A percentile compares a stretch with the other conserved stretches of the same genome.
These are phyloP conservation scores for Prunus davidiana DNA, from an alignment of 306 rosid genomes.

Conservation along the genomic window DNA sequence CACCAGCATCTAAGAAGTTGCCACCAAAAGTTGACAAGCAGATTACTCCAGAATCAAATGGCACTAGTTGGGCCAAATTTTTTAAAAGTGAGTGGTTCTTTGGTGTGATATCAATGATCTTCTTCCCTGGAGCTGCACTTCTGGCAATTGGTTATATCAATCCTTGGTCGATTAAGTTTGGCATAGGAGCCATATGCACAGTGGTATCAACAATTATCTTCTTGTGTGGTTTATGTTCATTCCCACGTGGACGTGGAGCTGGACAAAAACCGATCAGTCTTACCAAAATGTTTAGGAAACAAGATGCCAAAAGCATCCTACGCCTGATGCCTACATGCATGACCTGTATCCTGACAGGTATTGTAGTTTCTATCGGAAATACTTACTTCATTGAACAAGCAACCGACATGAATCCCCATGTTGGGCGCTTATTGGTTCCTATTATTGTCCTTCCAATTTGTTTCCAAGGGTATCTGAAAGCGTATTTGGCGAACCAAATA, in stretches of 20 bases:
- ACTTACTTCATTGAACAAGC: constrained; percentile 19
- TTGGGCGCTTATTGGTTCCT: constrained; percentile 25
- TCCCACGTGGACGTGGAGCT: background rate
- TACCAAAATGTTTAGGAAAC: background rate
- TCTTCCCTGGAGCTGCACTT: background rate
- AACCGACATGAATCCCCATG: constrained; percentile 17
- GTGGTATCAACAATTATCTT: constrained; percentile 4
- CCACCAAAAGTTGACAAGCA: background rate
- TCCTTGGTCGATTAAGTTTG: constrained; percentile 17
- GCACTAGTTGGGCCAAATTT: too few species aligned
- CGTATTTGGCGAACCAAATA: background rate
- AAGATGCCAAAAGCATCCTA: constrained; percentile 5
- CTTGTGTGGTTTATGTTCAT: constrained; percentile 1
- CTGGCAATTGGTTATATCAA: background rate
- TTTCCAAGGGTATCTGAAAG: constrained; percentile 7
- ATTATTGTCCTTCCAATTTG: background rate
- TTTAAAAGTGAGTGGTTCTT: too few species aligned
- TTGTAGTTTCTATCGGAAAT: background rate
- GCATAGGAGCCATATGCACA: background rate
- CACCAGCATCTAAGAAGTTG: background rate
- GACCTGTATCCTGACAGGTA: background rate
- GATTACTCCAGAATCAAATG: background rate
- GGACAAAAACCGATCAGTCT: background rate
- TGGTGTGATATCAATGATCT: background rate
- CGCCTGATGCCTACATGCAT: background rate